A percentile compares a stretch with the other conserved stretches of the same genome.
Conservation (phyloP, 345 rosid species). For the Gynandropsis gynandra region DNA sequence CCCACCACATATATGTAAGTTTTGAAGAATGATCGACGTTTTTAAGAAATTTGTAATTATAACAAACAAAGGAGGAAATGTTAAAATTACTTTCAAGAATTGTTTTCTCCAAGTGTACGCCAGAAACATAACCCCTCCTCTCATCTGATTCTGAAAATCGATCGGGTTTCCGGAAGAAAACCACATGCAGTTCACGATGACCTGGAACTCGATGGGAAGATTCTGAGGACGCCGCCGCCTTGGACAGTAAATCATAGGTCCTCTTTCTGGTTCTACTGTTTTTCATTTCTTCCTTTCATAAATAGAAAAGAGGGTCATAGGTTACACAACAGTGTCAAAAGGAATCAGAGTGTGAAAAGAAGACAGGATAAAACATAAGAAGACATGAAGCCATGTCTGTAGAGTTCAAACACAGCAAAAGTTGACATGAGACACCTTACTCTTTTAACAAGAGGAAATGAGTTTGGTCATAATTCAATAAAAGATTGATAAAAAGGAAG, state of each 20-base stretch:
- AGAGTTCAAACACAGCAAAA: neutral
- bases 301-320: conserved; percentile 14
- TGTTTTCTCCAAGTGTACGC: conserved; percentile 73
- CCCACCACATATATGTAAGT: neutral
- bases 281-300: conserved; percentile 71
- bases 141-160: conserved; percentile 56
- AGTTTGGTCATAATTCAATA: neutral
- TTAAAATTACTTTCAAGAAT: conserved; percentile 47
- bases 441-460: neutral
- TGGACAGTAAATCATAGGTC: conserved; percentile 64
- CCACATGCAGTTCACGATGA: conserved; percentile 74
- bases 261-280: conserved; percentile 55
- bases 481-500: conserved; percentile 3
- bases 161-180: conserved; percentile 76
- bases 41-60: neutral
- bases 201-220: conserved; percentile 37
- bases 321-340: neutral
- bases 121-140: conserved; percentile 54
- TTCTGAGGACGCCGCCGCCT: conserved; percentile 40
- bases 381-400: neutral
- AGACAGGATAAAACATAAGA: neutral
- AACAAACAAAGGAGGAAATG: neutral
- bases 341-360: neutral
- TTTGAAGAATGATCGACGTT: conserved; percentile 3
- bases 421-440: neutral